Conservation (phyloP, 495 filamentous ascomycete genomes). For the Aspergillus hancockii region DNA sequence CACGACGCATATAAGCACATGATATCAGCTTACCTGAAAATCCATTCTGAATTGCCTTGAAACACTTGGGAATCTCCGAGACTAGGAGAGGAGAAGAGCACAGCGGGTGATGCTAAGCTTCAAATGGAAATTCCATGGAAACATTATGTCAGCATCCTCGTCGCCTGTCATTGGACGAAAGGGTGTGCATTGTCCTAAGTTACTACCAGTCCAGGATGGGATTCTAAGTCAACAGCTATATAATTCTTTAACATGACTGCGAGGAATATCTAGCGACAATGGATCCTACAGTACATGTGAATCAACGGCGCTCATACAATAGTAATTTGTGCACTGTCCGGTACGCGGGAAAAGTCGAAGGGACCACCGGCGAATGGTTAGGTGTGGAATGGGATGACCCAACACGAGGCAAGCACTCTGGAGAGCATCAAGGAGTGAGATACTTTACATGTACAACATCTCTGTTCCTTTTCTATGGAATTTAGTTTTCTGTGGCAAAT, state of each 20-base stretch:
- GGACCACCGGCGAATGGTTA: conserved; percentile 80
- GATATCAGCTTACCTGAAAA: conserved; percentile 51
- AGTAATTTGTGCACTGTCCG: conserved; percentile 78
- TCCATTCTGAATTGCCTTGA: conserved; percentile 46
- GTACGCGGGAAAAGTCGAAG: conserved; percentile 74
- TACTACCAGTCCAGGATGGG: not conserved
- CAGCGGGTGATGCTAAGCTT: conserved; percentile 7
- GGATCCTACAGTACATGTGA: conserved; percentile 43
- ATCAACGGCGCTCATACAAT: conserved; percentile 76
- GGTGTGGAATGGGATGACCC: conserved; percentile 97
- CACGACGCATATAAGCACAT: not conserved
- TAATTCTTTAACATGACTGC: not conserved
- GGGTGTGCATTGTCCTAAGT: not conserved
- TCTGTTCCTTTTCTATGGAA: not conserved
- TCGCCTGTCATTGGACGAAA: conserved; percentile 2
- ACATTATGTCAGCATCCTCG: conserved; percentile 18
- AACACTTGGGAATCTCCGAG: not conserved
- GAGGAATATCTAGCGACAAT: conserved; percentile 17
- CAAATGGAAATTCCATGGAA: conserved; percentile 5
- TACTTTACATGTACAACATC: conserved; percentile 81
- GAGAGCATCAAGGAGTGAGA: conserved; percentile 70
- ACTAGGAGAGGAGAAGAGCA: not conserved
- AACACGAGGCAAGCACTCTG: conserved; percentile 83
- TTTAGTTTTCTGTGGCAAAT: not conserved
- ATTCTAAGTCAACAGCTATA: not conserved